phyloP scores from a whole-genome alignment of 176 grass and related monocot genomes.

The Phragmites australis region DNA sequence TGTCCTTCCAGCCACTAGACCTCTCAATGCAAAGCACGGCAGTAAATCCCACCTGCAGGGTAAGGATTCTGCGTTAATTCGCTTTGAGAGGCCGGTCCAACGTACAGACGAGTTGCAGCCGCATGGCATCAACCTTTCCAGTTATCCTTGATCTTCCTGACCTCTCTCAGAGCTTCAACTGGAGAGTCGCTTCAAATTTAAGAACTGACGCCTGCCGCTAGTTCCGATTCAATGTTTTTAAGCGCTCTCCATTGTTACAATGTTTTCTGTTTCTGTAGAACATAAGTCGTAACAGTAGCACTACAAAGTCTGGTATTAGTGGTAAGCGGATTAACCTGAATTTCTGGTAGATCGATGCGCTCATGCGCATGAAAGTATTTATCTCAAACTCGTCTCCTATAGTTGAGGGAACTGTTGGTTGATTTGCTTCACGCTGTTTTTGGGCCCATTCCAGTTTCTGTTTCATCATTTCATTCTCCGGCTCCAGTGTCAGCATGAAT shows the following conservation, averaged over 20 bases:
- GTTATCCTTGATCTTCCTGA: slow-evolving; percentile 85
- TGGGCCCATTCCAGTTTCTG: slow-evolving; percentile 85
- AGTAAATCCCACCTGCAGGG: slow-evolving; percentile 43
- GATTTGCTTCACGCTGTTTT: slow-evolving; percentile 53
- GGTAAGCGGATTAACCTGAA: slow-evolving; percentile 58
- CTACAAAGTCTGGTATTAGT: not conserved
- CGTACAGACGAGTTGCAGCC: slow-evolving; percentile 3
- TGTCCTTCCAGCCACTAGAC: not conserved
- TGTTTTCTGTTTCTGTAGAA: not conserved
- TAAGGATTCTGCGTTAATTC: slow-evolving; percentile 28
- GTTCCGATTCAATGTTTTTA: slow-evolving; percentile 10
- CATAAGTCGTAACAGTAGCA: not conserved
- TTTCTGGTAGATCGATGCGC: slow-evolving; percentile 77
- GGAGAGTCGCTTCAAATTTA: slow-evolving; percentile 24
- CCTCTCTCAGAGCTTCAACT: slow-evolving; percentile 61
- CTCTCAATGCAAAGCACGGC: slow-evolving; percentile 39
- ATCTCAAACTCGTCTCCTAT: slow-evolving; percentile 87
- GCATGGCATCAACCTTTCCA: slow-evolving; percentile 75
- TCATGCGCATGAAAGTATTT: slow-evolving; percentile 94
- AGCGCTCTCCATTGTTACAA: not conserved
- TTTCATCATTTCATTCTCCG: slow-evolving; percentile 74
- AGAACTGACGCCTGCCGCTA: not conserved
- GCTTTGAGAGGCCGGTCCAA: not conserved
- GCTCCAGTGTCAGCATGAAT: slow-evolving; percentile 77
- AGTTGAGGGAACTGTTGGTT: slow-evolving; percentile 80